Evolutionary conservation across 257 asterid species (phyloP).

Genomic region (Coffea eugenioides): DNA sequence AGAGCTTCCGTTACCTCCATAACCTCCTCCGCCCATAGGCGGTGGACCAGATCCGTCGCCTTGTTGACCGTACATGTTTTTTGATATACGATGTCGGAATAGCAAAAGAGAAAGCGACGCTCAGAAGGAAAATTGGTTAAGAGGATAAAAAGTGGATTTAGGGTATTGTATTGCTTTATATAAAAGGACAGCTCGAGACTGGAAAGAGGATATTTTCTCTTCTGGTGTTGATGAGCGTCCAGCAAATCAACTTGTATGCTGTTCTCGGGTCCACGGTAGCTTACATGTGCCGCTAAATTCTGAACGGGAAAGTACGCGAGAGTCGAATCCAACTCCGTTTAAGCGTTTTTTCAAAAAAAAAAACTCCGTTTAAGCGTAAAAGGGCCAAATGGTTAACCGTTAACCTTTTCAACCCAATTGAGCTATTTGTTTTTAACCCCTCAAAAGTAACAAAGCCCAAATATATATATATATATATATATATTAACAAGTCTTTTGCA

Average conservation of each 20-base stretch:
- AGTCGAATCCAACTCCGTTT: no score
- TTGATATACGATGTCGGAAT: not conserved
- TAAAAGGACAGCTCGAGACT: not conserved
- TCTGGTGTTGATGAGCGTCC: not conserved
- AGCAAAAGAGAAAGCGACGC: not conserved
- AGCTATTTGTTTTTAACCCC: not conserved
- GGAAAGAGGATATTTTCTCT: not conserved
- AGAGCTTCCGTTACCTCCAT: slow-evolving; percentile 44
- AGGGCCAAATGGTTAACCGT: no score
- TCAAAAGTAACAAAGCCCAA: no score
- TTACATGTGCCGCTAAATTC: not conserved
- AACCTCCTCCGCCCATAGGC: slow-evolving; percentile 57
- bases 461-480: no score
- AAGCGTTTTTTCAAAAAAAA: no score
- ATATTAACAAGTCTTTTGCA: no score
- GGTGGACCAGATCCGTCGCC: slow-evolving; percentile 78
- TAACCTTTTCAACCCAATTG: not conserved
- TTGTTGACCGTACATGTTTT: slow-evolving; percentile 60
- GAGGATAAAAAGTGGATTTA: slow-evolving; percentile 3
- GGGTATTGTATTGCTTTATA: slow-evolving; percentile 12
- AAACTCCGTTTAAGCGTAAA: no score
- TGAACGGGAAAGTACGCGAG: no score
- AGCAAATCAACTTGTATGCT: slow-evolving; percentile 2
- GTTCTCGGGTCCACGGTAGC: slow-evolving; percentile 3
- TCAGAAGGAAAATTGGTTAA: not conserved